phyloP scores from a whole-genome alignment of 192 early-diverging fungal genomes.

The Backusella mclennaniae region DNA sequence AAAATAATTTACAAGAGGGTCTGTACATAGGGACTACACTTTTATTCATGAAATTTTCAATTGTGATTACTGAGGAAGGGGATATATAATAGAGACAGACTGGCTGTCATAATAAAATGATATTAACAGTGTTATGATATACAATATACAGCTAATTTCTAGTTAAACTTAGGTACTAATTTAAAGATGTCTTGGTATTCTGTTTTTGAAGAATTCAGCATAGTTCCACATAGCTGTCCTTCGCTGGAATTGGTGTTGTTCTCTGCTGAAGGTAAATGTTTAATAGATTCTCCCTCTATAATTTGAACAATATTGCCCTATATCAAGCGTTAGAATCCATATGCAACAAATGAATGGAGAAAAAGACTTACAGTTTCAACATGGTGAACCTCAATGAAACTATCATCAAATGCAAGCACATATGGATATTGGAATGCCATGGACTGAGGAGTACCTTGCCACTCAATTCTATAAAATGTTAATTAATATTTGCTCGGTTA shows the following conservation, averaged over 20 bases:
- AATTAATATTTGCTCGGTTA: background rate
- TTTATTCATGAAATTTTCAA: background rate
- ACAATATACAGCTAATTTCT: background rate
- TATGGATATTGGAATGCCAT: constrained; percentile 84
- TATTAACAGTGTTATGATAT: background rate
- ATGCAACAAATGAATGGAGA: background rate
- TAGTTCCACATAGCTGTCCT: constrained; percentile 8
- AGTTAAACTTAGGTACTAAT: background rate
- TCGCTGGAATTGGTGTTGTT: background rate
- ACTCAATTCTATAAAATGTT: constrained; percentile 39
- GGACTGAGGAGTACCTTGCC: constrained; percentile 80
- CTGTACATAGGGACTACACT: background rate
- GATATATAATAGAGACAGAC: background rate
- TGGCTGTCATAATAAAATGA: background rate
- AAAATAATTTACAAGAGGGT: background rate
- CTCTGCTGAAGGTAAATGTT: constrained; percentile 11
- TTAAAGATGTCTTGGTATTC: constrained; percentile 26
- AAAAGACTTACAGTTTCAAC: constrained; percentile 61
- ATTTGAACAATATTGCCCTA: constrained; percentile 23
- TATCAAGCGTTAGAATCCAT: background rate
- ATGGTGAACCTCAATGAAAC: constrained; percentile 88
- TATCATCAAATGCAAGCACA: constrained; percentile 85
- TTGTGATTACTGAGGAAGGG: background rate
- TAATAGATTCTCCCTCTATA: constrained; percentile 18
- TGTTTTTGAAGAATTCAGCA: constrained; percentile 18